These are phyloP conservation scores for Psophocarpus tetragonolobus DNA, from an alignment of 306 rosid species.

Conservation along the genomic window DNA sequence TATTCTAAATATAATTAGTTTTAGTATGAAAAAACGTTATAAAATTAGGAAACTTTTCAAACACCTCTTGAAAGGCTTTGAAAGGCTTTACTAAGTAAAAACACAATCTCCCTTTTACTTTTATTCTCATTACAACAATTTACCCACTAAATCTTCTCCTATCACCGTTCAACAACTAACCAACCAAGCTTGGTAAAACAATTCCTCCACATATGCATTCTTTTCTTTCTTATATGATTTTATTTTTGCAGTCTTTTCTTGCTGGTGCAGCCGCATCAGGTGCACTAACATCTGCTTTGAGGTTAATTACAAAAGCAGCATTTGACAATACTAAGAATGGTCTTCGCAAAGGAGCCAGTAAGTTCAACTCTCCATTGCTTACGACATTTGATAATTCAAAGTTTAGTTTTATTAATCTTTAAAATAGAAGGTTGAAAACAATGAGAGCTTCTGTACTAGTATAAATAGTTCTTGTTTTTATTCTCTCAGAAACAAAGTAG, in stretches of 20 bases:
- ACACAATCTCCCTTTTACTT: no score
- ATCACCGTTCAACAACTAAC: no score
- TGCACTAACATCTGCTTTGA: conserved; percentile 70
- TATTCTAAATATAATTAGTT: no score
- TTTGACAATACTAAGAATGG: conserved; percentile 70
- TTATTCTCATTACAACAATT: no score
- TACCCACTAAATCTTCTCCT: no score
- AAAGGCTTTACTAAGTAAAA: no score
- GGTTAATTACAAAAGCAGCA: conserved; percentile 78
- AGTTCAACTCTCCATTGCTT: conserved; percentile 29
- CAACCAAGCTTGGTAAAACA: no score
- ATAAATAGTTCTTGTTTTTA: background rate
- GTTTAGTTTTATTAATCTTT: background rate
- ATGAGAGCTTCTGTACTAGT: background rate
- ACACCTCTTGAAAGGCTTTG: no score
- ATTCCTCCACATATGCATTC: background rate
- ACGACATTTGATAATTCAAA: background rate
- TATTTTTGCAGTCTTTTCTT: conserved; percentile 67
- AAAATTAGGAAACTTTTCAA: no score
- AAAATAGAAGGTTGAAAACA: background rate
- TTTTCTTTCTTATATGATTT: conserved; percentile 1
- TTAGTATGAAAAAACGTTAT: no score
- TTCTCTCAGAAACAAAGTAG: background rate
- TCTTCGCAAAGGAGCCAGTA: conserved; percentile 91
- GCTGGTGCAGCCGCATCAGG: conserved; percentile 92